A percentile compares a stretch with the other conserved stretches of the same genome.
Evolutionary conservation across 2,329 filamentous ascomycete genomes (phyloP).

Genomic region (Colletotrichum chrysophilum): DNA sequence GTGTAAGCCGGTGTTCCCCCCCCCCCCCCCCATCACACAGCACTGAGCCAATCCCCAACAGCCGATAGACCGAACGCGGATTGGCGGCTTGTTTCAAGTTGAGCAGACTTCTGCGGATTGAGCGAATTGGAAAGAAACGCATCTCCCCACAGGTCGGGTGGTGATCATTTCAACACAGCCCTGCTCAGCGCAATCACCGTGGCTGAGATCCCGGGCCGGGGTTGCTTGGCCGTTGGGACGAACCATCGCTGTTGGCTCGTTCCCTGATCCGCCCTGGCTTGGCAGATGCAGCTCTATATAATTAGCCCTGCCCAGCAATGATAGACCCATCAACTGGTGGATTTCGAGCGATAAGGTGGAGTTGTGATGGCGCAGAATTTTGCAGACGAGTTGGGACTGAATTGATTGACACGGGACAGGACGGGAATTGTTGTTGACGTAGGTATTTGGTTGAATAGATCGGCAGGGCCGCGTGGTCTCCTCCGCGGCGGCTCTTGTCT

Average conservation of each 20-base stretch:
- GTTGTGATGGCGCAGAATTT: slow-evolving; percentile 6
- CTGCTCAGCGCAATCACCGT: slow-evolving; percentile 19
- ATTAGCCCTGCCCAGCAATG: slow-evolving; percentile 12
- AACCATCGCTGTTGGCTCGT: slow-evolving; percentile 12
- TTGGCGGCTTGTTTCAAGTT: neutral
- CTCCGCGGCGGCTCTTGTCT: neutral
- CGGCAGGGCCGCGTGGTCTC: neutral
- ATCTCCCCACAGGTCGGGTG: neutral
- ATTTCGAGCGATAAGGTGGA: neutral
- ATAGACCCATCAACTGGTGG: neutral
- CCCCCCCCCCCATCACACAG: neutral
- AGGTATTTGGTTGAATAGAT: neutral
- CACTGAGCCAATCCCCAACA: neutral
- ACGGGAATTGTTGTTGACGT: neutral
- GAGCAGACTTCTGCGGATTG: neutral
- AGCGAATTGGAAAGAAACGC: neutral
- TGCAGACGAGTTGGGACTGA: neutral
- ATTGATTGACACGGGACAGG: neutral
- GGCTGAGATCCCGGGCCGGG: slow-evolving; percentile 6
- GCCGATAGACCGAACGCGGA: neutral
- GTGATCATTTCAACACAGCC: slow-evolving; percentile 14
- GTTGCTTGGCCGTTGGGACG: slow-evolving; percentile 14
- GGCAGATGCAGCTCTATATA: slow-evolving; percentile 16
- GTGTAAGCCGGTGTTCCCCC: neutral
- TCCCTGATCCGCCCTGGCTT: slow-evolving; percentile 3